phyloP scores from a whole-genome alignment of 177 flowering plant species.

The Telopea speciosissima region DNA sequence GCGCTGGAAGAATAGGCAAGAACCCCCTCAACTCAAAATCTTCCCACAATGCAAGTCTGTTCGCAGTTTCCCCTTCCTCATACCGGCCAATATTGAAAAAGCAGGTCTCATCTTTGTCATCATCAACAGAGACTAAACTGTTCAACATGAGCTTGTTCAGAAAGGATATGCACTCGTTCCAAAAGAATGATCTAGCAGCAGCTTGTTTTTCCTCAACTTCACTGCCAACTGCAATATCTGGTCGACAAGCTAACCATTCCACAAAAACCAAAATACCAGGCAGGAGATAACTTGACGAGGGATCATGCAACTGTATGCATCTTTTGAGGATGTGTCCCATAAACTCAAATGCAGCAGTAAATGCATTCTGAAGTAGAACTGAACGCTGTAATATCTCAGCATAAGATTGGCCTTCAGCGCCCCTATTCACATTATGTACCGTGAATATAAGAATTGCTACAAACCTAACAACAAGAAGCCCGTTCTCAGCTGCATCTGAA shows the following conservation, averaged over 20 bases:
- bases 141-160: slow-evolving; percentile 57
- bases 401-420: slow-evolving; percentile 75
- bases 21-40: slow-evolving; percentile 95
- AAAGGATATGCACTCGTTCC: slow-evolving; percentile 62
- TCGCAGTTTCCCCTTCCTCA: slow-evolving; percentile 77
- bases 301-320: slow-evolving; percentile 53
- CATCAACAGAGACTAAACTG: slow-evolving; percentile 34
- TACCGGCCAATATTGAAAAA: slow-evolving; percentile 69
- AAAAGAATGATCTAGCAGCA: slow-evolving; percentile 54
- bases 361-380: slow-evolving; percentile 78
- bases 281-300: slow-evolving; percentile 62
- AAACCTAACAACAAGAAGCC: slow-evolving; percentile 56
- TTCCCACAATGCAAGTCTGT: slow-evolving; percentile 80
- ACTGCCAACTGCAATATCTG: slow-evolving; percentile 53
- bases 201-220: slow-evolving; percentile 72
- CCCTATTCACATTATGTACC: slow-evolving; percentile 64
- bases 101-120: slow-evolving; percentile 63
- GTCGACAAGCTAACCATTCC: slow-evolving; percentile 89
- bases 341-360: slow-evolving; percentile 68
- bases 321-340: slow-evolving; percentile 61
- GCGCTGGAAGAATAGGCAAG: slow-evolving; percentile 80
- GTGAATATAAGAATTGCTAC: slow-evolving; percentile 72
- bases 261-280: slow-evolving; percentile 82
- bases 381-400: slow-evolving; percentile 90
- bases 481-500: slow-evolving; percentile 62